Conservation (phyloP, 768 basidiomycete genomes). For the Lactifluus echinatus region DNA sequence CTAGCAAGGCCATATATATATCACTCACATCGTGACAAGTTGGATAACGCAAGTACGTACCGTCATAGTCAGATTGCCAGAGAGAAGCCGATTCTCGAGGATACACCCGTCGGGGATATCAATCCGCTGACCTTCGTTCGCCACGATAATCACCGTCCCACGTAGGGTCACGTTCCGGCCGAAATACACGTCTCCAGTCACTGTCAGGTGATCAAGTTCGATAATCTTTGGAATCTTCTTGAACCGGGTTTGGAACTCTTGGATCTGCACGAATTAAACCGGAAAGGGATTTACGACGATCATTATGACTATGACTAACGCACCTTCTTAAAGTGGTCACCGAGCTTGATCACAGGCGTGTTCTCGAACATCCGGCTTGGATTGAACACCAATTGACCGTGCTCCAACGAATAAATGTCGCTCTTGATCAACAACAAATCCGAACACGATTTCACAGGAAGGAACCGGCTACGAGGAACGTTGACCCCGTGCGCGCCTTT, state of each 20-base stretch:
- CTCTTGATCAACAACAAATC: constrained; percentile 85
- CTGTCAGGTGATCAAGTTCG: constrained; percentile 91
- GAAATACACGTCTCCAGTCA: constrained; percentile 86
- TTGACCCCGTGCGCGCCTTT: constrained; percentile 88
- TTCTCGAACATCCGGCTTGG: constrained; percentile 74
- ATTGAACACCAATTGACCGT: constrained; percentile 84
- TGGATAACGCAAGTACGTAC: constrained; percentile 27
- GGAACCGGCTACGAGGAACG: constrained; percentile 89
- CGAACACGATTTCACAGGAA: constrained; percentile 85
- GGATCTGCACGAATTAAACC: constrained; percentile 38
- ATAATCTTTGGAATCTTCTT: constrained; percentile 87
- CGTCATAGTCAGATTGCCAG: constrained; percentile 81
- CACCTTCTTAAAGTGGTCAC: constrained; percentile 95
- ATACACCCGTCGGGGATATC: constrained; percentile 69
- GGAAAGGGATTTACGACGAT: neutral
- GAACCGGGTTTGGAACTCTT: constrained; percentile 90
- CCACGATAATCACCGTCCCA: constrained; percentile 83
- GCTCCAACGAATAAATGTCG: constrained; percentile 83
- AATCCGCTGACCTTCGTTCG: constrained; percentile 68
- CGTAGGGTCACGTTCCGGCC: constrained; percentile 79
- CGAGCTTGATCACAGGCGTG: constrained; percentile 94
- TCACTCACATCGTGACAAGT: too few species aligned
- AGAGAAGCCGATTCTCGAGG: constrained; percentile 66
- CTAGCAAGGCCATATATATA: neutral
- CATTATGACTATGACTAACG: neutral